A percentile compares a stretch with the other conserved stretches of the same genome.
Conservation (phyloP, 2,329 filamentous ascomycete genomes). For the Aspergillus aculeatus region DNA sequence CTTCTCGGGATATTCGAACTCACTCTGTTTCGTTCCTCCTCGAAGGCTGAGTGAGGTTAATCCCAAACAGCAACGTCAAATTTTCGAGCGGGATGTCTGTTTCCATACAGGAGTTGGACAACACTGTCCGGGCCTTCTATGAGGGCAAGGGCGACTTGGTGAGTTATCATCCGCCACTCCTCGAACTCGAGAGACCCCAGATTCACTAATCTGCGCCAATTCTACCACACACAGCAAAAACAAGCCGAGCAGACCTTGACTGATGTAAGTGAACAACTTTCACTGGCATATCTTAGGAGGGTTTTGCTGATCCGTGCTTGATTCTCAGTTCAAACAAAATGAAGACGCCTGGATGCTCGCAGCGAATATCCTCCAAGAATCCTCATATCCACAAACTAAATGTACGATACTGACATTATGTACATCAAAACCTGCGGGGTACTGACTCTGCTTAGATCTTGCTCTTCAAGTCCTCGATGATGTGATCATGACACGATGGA, state of each 20-base stretch:
- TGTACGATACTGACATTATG: conserved; percentile 57
- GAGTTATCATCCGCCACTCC: conserved; percentile 39
- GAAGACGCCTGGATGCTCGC: conserved; percentile 97
- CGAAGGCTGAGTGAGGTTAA: conserved; percentile 16
- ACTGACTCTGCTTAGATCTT: conserved; percentile 63
- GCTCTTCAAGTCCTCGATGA: conserved; percentile 95
- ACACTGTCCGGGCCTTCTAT: conserved; percentile 93
- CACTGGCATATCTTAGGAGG: neutral
- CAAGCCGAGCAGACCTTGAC: conserved; percentile 89
- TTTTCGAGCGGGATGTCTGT: conserved; percentile 55
- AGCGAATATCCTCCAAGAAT: conserved; percentile 92
- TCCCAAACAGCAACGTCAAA: conserved; percentile 31
- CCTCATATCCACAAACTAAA: conserved; percentile 93
- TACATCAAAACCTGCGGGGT: conserved; percentile 3
- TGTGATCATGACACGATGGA: conserved; percentile 99
- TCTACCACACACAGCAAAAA: conserved; percentile 69
- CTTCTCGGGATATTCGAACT: conserved; percentile 6
- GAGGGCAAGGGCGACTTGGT: conserved; percentile 94
- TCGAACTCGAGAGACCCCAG: neutral
- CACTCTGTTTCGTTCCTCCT: neutral
- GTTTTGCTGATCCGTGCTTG: conserved; percentile 16
- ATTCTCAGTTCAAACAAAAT: conserved; percentile 89
- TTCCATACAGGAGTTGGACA: conserved; percentile 92
- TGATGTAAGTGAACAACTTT: conserved; percentile 61
- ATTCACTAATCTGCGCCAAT: neutral